These are phyloP conservation scores for Desmodesmus armatus DNA, from an alignment of 139 green algal genomes.

Conservation along the genomic window DNA sequence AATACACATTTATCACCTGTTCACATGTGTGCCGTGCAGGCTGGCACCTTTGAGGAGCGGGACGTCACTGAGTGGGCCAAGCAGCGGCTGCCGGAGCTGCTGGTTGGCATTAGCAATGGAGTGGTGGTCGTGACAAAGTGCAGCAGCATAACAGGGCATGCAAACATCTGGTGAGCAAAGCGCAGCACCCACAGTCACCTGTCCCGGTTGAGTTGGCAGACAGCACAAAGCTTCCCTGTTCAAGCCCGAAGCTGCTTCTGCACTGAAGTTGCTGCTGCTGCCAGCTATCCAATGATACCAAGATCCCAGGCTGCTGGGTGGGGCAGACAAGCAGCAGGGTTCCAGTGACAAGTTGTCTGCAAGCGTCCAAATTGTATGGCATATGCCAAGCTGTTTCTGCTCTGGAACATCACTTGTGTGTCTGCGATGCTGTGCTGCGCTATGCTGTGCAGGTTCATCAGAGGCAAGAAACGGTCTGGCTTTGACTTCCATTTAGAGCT, in stretches of 20 bases:
- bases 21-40: constrained; percentile 10
- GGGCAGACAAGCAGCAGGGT: no score
- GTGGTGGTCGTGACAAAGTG: not conserved
- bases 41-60: constrained; percentile 64
- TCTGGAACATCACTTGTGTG: no score
- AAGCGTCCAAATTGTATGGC: no score
- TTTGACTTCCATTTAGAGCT: constrained; percentile 48
- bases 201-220: not conserved
- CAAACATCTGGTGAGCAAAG: constrained; percentile 31
- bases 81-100: constrained; percentile 17
- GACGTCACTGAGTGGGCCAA: constrained; percentile 52
- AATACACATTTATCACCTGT: no score
- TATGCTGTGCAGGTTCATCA: constrained; percentile 48
- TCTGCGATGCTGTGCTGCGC: no score
- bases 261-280: no score
- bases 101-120: constrained; percentile 15
- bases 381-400: no score
- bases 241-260: no score
- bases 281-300: no score
- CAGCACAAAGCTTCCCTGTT: not conserved
- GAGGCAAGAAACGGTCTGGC: constrained; percentile 52
- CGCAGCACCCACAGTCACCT: no score
- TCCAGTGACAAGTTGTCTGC: no score
- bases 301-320: no score
- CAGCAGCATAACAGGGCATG: constrained; percentile 7